Conservation (phyloP, 192 early-diverging fungal species). For the Coemansia reversa region DNA sequence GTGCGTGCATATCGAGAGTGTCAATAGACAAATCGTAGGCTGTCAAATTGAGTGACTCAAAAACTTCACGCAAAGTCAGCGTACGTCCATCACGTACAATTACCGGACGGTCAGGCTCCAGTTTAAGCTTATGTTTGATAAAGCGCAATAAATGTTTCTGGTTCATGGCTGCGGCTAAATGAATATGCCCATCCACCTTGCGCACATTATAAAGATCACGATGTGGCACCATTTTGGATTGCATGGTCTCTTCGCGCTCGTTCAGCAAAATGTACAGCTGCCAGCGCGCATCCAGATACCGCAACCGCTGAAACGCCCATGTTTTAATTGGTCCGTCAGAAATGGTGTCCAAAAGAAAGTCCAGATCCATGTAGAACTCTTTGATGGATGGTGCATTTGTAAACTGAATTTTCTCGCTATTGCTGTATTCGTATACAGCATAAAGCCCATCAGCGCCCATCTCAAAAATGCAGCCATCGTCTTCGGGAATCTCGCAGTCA, state of each 20-base stretch:
- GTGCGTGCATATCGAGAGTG: conserved; percentile 96
- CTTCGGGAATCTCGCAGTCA: conserved; percentile 16
- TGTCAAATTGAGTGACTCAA: conserved; percentile 84
- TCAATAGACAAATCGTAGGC: conserved; percentile 94
- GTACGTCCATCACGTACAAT: conserved; percentile 83
- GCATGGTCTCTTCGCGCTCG: conserved; percentile 92
- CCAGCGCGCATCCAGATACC: conserved; percentile 91
- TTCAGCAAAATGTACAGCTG: conserved; percentile 88
- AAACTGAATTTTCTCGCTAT: conserved; percentile 25
- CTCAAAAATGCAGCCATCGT: conserved; percentile 41
- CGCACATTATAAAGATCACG: conserved; percentile 98
- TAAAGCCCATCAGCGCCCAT: conserved; percentile 67
- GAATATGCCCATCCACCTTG: conserved; percentile 96
- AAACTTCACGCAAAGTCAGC: conserved; percentile 80
- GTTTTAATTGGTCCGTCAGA: conserved; percentile 90
- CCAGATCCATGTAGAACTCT: conserved; percentile 85
- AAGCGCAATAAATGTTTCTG: conserved; percentile 94
- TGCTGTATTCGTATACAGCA: conserved; percentile 50
- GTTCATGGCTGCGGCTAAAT: conserved; percentile 93
- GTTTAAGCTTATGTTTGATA: conserved; percentile 86
- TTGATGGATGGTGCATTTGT: conserved; percentile 66
- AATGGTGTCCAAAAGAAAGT: conserved; percentile 73
- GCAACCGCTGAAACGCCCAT: conserved; percentile 84
- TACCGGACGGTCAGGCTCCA: conserved; percentile 70
- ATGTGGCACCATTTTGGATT: conserved; percentile 89